A percentile compares a stretch with the other conserved stretches of the same genome.
Conservation (phyloP, 805 yeast genomes). For the Pichia cephalocereana region DNA sequence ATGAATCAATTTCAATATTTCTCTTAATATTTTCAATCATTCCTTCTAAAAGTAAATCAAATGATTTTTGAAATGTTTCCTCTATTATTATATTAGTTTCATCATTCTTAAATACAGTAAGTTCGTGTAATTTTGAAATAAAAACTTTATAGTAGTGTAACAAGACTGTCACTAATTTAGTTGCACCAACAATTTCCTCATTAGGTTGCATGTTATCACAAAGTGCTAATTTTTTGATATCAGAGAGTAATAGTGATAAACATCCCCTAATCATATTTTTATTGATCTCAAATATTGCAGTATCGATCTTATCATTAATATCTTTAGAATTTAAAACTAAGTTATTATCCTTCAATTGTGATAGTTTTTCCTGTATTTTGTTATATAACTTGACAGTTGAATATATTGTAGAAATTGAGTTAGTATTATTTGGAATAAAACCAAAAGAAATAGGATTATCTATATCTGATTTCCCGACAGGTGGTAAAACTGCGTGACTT, state of each 20-base stretch:
- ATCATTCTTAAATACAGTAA: conserved; percentile 13
- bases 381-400: conserved; percentile 40
- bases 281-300: conserved; percentile 15
- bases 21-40: conserved; percentile 31
- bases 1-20: conserved; percentile 7
- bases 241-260: conserved; percentile 19
- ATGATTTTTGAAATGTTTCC: conserved; percentile 27
- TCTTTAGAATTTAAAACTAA: conserved; percentile 26
- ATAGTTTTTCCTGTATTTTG: conserved; percentile 26
- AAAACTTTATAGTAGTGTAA: conserved; percentile 30
- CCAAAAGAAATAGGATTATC: conserved; percentile 29
- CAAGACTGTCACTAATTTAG: conserved; percentile 31
- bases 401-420: conserved; percentile 49
- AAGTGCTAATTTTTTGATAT: conserved; percentile 14
- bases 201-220: conserved; percentile 33
- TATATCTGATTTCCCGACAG: conserved; percentile 6
- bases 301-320: conserved; percentile 15
- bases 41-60: conserved; percentile 32
- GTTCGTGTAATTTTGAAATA: conserved; percentile 23
- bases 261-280: conserved; percentile 19
- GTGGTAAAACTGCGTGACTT: conserved; percentile 3
- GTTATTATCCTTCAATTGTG: conserved; percentile 35
- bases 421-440: conserved; percentile 57
- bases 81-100: conserved; percentile 21
- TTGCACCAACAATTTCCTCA: conserved; percentile 23